These are phyloP conservation scores for Pyrenopolyporus hunteri DNA, from an alignment of 495 filamentous ascomycete species.

Conservation along the genomic window DNA sequence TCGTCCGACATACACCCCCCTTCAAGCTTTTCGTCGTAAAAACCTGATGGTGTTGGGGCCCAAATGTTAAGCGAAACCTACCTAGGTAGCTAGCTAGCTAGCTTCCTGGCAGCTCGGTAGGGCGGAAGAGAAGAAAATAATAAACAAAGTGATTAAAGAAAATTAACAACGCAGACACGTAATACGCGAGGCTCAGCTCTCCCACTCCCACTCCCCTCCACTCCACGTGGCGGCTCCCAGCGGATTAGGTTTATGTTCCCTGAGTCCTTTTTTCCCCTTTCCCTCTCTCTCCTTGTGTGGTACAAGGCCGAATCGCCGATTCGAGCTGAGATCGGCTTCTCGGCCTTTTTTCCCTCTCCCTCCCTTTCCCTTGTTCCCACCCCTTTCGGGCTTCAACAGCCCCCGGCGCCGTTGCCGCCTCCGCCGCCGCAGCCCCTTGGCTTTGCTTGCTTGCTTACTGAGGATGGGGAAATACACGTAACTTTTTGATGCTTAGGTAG, in stretches of 20 bases:
- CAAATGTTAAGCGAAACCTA: too few relatives aligned
- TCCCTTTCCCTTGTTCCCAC: too few relatives aligned
- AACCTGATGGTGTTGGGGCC: too few relatives aligned
- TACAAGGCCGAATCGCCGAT: background rate
- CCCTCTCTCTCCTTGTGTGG: background rate
- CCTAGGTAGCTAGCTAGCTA: background rate
- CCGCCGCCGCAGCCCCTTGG: too few relatives aligned
- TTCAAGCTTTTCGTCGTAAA: background rate
- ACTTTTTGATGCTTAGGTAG: too few relatives aligned
- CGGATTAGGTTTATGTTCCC: constrained; percentile 7
- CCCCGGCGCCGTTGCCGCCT: too few relatives aligned
- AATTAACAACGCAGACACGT: constrained; percentile 1
- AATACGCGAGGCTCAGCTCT: constrained; percentile 18
- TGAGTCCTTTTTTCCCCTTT: background rate
- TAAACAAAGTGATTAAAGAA: constrained; percentile 1
- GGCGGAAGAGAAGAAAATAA: background rate
- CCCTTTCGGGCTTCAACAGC: too few relatives aligned
- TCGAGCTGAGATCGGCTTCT: too few relatives aligned
- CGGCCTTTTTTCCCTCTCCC: too few relatives aligned
- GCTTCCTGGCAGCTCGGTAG: background rate
- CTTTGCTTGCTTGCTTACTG: too few relatives aligned
- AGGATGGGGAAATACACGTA: too few relatives aligned
- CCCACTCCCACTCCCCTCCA: too few relatives aligned
- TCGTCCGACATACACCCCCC: background rate
- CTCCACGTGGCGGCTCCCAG: constrained; percentile 9